Conservation (phyloP, 2,329 filamentous ascomycete species). For the Ophiostoma perfectum region DNA sequence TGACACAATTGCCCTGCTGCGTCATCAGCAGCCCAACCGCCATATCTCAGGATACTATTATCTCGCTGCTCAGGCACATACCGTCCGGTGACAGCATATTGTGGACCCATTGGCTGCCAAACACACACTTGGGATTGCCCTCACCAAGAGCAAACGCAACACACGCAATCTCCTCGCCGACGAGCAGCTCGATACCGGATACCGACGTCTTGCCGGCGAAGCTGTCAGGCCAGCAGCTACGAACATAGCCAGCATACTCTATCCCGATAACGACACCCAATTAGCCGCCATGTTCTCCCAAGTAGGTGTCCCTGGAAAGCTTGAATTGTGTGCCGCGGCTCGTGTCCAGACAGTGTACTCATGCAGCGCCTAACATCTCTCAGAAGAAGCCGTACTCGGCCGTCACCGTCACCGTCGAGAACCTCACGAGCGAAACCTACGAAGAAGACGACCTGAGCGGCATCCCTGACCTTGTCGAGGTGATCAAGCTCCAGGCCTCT, state of each 20-base stretch:
- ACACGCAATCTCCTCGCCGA: neutral
- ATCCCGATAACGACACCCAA: neutral
- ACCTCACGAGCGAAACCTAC: constrained; percentile 80
- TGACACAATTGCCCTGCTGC: neutral
- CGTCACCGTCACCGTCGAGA: constrained; percentile 87
- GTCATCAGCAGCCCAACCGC: neutral
- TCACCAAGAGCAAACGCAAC: neutral
- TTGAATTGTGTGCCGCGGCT: too few species aligned
- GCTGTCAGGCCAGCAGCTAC: neutral
- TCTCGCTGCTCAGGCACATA: neutral
- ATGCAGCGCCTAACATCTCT: neutral
- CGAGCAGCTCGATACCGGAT: neutral
- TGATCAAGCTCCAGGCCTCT: constrained; percentile 79
- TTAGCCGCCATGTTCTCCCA: constrained; percentile 17
- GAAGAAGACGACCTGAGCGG: constrained; percentile 88
- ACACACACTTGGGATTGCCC: neutral
- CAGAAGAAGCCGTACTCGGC: constrained; percentile 87
- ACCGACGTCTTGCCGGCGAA: constrained; percentile 2
- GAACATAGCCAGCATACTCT: too few species aligned
- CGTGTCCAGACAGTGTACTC: too few species aligned
- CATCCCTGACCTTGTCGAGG: constrained; percentile 89
- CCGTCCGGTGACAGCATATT: neutral
- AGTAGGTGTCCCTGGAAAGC: constrained; percentile 4
- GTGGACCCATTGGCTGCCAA: neutral
- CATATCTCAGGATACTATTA: too few species aligned